phyloP scores from a whole-genome alignment of 2,329 filamentous ascomycete genomes.

The Ophiostoma novo-ulmi region DNA sequence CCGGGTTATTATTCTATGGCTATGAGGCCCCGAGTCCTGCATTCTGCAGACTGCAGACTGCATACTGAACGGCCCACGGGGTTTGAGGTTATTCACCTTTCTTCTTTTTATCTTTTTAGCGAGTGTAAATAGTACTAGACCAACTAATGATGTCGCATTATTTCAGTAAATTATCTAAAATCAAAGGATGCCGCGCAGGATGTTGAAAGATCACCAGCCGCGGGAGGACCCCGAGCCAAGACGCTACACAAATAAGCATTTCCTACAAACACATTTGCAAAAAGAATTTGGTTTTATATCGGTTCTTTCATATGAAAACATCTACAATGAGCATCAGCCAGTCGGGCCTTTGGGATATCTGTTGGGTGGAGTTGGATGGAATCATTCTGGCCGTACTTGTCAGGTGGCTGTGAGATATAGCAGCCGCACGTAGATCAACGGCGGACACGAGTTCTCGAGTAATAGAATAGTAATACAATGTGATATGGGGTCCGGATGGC shows the following conservation, averaged over 20 bases:
- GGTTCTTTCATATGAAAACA: neutral
- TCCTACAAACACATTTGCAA: neutral
- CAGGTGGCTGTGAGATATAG: neutral
- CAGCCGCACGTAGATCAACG: neutral
- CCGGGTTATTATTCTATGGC: slow-evolving; percentile 32
- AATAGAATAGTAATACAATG: neutral
- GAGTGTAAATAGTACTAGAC: neutral
- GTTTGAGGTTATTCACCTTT: too few species aligned
- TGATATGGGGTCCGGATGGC: neutral
- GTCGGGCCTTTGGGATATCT: neutral
- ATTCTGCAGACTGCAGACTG: too few species aligned
- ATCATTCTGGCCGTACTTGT: slow-evolving; percentile 2
- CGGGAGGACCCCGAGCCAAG: slow-evolving; percentile 4
- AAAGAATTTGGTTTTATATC: neutral
- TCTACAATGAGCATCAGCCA: neutral
- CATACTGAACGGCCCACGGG: too few species aligned
- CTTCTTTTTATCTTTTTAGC: neutral
- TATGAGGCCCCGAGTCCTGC: neutral
- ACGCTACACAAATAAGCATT: slow-evolving; percentile 4
- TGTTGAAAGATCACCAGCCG: neutral
- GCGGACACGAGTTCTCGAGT: neutral
- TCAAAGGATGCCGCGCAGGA: neutral
- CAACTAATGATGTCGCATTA: neutral
- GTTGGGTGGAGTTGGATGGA: slow-evolving; percentile 2
- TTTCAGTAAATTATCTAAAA: neutral